Percentiles rank a stretch among this genome's conserved stretches.
phyloP scores from a whole-genome alignment of 2,329 filamentous ascomycete genomes.

The Intubia oerlemansii region DNA sequence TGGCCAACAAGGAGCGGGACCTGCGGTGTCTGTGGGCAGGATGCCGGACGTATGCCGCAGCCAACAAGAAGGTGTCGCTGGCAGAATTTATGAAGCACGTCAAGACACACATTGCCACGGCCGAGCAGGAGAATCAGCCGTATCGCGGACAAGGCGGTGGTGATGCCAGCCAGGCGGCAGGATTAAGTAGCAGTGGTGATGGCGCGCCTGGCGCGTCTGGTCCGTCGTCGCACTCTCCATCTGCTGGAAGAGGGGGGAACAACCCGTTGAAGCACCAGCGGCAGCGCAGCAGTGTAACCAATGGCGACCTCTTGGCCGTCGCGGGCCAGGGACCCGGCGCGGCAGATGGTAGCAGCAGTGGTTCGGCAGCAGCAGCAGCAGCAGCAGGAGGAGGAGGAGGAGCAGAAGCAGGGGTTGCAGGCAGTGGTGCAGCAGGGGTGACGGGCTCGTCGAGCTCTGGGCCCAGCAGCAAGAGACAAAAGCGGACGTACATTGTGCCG shows the following conservation, averaged over 20 bases:
- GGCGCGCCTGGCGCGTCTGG: too few species aligned
- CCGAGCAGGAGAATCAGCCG: slow-evolving; percentile 12
- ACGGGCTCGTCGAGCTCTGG: too few species aligned
- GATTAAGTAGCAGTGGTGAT: too few species aligned
- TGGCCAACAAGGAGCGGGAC: slow-evolving; percentile 27
- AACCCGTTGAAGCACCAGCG: slow-evolving; percentile 7
- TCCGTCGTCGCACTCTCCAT: neutral
- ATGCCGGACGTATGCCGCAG: slow-evolving; percentile 33
- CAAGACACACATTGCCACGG: slow-evolving; percentile 41
- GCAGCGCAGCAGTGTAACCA: slow-evolving; percentile 9
- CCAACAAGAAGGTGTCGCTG: slow-evolving; percentile 21
- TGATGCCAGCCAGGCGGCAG: slow-evolving; percentile 2
- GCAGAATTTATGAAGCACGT: slow-evolving; percentile 39
- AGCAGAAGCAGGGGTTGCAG: too few species aligned
- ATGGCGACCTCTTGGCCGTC: slow-evolving; percentile 9
- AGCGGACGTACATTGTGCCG: slow-evolving; percentile 27
- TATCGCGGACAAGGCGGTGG: slow-evolving; percentile 5
- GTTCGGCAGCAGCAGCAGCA: neutral
- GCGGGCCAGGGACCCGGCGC: neutral
- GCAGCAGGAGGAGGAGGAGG: too few species aligned
- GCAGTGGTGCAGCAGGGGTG: too few species aligned
- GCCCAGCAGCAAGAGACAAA: slow-evolving; percentile 12
- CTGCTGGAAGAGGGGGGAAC: too few species aligned
- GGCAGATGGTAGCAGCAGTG: neutral
- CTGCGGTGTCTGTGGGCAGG: slow-evolving; percentile 45